These are phyloP conservation scores for Erigeron canadensis DNA, from an alignment of 129 eudicot genomes.

Conservation along the genomic window DNA sequence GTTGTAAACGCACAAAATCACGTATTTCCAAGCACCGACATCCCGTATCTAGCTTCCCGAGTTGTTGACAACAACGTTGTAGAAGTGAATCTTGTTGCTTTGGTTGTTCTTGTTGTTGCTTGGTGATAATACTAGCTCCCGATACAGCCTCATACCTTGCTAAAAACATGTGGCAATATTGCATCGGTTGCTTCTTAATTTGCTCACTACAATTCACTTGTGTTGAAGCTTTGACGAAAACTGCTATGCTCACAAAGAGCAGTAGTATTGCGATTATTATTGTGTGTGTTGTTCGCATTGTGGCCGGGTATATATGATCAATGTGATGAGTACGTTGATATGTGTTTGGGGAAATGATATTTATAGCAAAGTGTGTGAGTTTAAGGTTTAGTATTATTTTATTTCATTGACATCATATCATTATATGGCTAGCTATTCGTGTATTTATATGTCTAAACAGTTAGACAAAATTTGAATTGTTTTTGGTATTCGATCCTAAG, in stretches of 20 bases:
- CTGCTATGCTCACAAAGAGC: slow-evolving; percentile 3
- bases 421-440: too few species aligned
- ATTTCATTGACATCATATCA: neutral
- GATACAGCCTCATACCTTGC: slow-evolving; percentile 7
- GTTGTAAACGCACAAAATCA: slow-evolving; percentile 30
- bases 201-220: slow-evolving; percentile 5
- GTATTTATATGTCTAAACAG: neutral
- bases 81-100: slow-evolving; percentile 23
- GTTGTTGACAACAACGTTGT: slow-evolving; percentile 30
- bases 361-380: neutral
- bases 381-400: neutral
- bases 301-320: neutral
- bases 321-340: neutral
- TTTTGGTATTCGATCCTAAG: neutral
- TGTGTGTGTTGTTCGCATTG: slow-evolving; percentile 20
- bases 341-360: neutral
- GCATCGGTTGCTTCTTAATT: slow-evolving; percentile 17
- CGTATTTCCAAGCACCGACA: slow-evolving; percentile 28
- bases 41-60: slow-evolving; percentile 13
- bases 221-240: slow-evolving; percentile 15
- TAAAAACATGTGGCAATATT: slow-evolving; percentile 31
- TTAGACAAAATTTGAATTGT: neutral
- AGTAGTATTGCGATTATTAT: neutral
- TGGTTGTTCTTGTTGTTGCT: neutral
- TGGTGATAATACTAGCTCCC: neutral